Evolutionary conservation across 768 basidiomycete genomes (phyloP).

Genomic region (Xanthoconium stramineum): DNA sequence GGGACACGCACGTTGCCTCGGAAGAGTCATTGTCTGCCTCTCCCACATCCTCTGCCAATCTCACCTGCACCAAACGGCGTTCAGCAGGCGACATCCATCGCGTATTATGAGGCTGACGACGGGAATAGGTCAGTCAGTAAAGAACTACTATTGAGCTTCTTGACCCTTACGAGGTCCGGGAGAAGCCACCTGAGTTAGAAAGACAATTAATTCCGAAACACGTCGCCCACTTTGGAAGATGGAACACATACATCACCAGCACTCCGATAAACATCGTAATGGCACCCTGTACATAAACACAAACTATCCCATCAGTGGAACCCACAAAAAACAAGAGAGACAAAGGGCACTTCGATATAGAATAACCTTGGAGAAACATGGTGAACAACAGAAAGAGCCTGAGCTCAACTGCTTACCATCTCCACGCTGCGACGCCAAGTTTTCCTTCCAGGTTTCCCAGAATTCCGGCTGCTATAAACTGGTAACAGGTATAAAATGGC

Average conservation of each 20-base stretch:
- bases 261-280: slow-evolving; percentile 61
- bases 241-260: slow-evolving; percentile 40
- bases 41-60: slow-evolving; percentile 47
- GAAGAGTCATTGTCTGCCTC: neutral
- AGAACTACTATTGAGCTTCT: neutral
- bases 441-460: slow-evolving; percentile 65
- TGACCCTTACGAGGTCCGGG: slow-evolving; percentile 53
- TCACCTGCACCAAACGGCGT: slow-evolving; percentile 59
- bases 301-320: neutral
- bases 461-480: slow-evolving; percentile 79
- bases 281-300: slow-evolving; percentile 43
- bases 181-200: slow-evolving; percentile 48
- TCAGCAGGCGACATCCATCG: slow-evolving; percentile 53
- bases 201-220: neutral
- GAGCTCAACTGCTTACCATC: slow-evolving; percentile 44
- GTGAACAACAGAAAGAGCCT: neutral
- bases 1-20: slow-evolving; percentile 8
- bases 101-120: slow-evolving; percentile 58
- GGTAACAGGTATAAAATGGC: neutral
- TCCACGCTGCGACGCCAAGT: slow-evolving; percentile 65
- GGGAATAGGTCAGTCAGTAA: neutral
- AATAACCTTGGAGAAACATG: slow-evolving; percentile 50
- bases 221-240: neutral
- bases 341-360: slow-evolving; percentile 53
- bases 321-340: no score